Base-by-base conservation (phyloP, 2,329 filamentous ascomycete genomes). In the Endothia cerciana region DNA sequence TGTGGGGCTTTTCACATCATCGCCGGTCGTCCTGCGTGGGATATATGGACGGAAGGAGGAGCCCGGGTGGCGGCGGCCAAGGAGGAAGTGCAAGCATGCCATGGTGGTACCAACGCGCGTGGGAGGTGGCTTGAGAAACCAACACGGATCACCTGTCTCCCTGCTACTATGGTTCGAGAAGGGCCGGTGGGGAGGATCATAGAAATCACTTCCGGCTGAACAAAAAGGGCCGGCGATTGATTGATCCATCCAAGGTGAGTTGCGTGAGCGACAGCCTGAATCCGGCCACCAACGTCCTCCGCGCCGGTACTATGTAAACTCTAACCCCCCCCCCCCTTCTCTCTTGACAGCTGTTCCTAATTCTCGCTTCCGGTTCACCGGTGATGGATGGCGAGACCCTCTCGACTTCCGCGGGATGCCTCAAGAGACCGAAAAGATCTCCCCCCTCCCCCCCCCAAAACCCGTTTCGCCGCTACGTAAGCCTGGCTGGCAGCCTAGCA, bases 291-390 rank as follows among this genome's bases (percentile, higher is more conserved):
- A 17, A 55, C 4, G 13, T 19, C 1, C 11, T 22, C n/a, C 13
- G 28, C 47, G 17, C 47, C 15, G 13, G 47, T 13, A 22, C 51
- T 17, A 36, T 36, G 51, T 55, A 30, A 36, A 22, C 22, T 53
- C 28, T 8, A 5, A 5, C 17, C 6, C 4, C 41, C 17, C 41
- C 5, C 19, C 41, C 2, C 28, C 28, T n/a, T 8, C 28, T n/a
- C 30, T 55, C 51, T 11, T 55, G 51, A 55, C 51, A 55, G 28
- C 11, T 53, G 49, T 25, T 53, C 49, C 49, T 28, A 53, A 53
- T 30, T 53, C 49, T 53, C 49, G 49, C 49, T 53, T 53, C 49
- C 49, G 49, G 49, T 22, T 53, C 49, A 25, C 49, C 49, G 49
- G 49, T 53, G 49, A 53, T 53, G n/a, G n/a, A n/a, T n/a, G n/a